Percentiles rank a stretch among this genome's conserved stretches.
phyloP scores from a whole-genome alignment of 805 yeast species.

The Dipodascus albidus region DNA sequence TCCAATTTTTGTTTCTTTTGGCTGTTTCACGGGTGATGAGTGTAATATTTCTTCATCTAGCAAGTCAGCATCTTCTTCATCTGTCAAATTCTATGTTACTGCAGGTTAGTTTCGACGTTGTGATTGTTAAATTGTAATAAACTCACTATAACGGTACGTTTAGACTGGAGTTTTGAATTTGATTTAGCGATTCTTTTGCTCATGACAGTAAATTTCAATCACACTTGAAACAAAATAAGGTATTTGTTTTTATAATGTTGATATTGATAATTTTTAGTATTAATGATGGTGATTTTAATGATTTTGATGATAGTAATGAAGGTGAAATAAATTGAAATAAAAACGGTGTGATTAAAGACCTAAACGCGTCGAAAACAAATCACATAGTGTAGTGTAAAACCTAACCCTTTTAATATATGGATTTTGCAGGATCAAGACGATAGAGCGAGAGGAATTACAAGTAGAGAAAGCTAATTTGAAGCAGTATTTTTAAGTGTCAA shows the following conservation, averaged over 20 bases:
- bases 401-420: not conserved
- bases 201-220: not conserved
- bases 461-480: too few species aligned
- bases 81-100: not conserved
- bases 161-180: not conserved
- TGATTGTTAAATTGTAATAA: too few species aligned
- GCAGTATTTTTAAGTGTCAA: too few species aligned
- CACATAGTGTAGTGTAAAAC: not conserved
- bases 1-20: not conserved
- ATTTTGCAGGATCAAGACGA: not conserved
- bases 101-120: not conserved
- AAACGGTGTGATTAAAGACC: not conserved
- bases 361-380: not conserved
- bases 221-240: too few species aligned
- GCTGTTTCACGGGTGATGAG: not conserved
- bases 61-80: not conserved
- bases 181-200: not conserved
- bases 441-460: not conserved
- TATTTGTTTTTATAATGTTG: too few species aligned
- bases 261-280: too few species aligned
- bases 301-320: too few species aligned
- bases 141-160: not conserved
- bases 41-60: not conserved
- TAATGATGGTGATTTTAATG: too few species aligned
- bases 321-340: too few species aligned